Base-by-base conservation (phyloP, 2,329 filamentous ascomycete genomes). In the Fusarium setosum region DNA sequence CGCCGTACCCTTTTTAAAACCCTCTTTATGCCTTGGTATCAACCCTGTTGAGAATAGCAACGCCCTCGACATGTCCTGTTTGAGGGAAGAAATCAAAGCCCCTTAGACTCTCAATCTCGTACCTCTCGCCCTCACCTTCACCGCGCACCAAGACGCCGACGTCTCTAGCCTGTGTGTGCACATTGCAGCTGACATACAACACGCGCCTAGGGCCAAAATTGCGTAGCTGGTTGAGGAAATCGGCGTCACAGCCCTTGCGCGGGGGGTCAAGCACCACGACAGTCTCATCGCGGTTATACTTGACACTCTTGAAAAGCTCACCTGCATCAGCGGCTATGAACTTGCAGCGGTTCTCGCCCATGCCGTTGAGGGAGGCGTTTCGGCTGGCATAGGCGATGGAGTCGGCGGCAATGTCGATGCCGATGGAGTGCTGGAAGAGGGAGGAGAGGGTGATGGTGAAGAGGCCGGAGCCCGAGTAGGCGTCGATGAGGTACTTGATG, bases 21-120 rank as follows among this genome's bases (percentile, higher is more conserved):
- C 44, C 42, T 21, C 32, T 34, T 54, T 61, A 67, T 56, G 56
- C 63, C 50, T 63, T 61, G 54, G 52, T 60, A 59, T 75, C 85
- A 13, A 87, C 82, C 65, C 87, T 80, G 67, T 87, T 90, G 69
- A 91, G 74, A 31, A 91, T 85, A 5, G 87, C 88, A 37, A 91
- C 88, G 42, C 89, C 88, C 74, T 92, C 89, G 0, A 91, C 89
- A 72, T 92, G 89, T 2, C 86, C 84, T 18, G 89, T 91, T 79
- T 98, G 95, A 12, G 96, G 96, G 79, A 99, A 99, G 79, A 99
- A 98, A 76, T 99, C 96, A 74, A 98, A 98, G 0, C 95, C 96
- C 45, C 91, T 85, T 44, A 99, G 79, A 74, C 92, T 97, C 84
- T 98, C 95, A 75, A 99, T 92, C 77, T 90, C 88, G 79, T 97